These are phyloP conservation scores for Ganoderma resinaceum DNA, from an alignment of 1,284 basidiomycete species.

Conservation along the genomic window DNA sequence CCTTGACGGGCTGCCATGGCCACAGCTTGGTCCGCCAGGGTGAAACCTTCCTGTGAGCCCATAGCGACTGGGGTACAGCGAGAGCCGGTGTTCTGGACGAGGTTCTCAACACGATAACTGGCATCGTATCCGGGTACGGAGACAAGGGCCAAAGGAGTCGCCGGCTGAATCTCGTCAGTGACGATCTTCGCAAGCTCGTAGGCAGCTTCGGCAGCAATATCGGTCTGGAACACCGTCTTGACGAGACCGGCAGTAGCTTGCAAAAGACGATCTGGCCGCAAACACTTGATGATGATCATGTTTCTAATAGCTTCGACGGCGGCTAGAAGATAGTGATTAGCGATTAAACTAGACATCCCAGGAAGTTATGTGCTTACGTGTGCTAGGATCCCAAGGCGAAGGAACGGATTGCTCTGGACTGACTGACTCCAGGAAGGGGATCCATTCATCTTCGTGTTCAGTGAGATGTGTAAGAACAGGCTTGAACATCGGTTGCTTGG, in stretches of 20 bases:
- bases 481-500: constrained; percentile 79
- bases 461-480: constrained; percentile 76
- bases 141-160: constrained; percentile 87
- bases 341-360: constrained; percentile 14
- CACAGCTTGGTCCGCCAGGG: constrained; percentile 93
- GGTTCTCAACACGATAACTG: constrained; percentile 91
- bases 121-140: constrained; percentile 98
- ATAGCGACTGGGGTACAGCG: constrained; percentile 91
- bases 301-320: constrained; percentile 77
- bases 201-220: constrained; percentile 74
- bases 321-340: constrained; percentile 48
- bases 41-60: constrained; percentile 98
- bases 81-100: constrained; percentile 78
- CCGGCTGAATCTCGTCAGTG: constrained; percentile 76
- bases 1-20: constrained; percentile 90
- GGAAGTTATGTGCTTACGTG: constrained; percentile 58
- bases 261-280: constrained; percentile 89
- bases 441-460: constrained; percentile 78
- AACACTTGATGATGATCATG: constrained; percentile 85
- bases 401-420: constrained; percentile 81
- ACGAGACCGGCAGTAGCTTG: constrained; percentile 85
- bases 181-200: constrained; percentile 85
- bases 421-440: constrained; percentile 72
- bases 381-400: constrained; percentile 76
- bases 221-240: constrained; percentile 76